Evolutionary conservation across 1,284 basidiomycete genomes (phyloP), one percentile per base, ranked within the genome.

Genomic region (Apiotrichum veenhuisii): DNA sequence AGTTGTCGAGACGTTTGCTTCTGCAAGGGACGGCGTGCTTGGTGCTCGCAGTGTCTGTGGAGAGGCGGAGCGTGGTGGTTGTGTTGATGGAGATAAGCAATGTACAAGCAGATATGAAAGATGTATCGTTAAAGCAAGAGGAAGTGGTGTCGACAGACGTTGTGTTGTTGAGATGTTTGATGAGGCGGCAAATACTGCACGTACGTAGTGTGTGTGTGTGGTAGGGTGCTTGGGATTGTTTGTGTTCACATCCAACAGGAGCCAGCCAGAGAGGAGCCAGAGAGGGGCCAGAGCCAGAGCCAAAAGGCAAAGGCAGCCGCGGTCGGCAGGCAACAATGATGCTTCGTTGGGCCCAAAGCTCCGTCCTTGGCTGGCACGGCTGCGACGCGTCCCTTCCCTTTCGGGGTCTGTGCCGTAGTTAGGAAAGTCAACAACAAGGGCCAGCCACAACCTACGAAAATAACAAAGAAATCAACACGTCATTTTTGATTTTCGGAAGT

Each of bases 401-500:
- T 15, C 37, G 37, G 7, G 37, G 7, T 38, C 8, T 26, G 22
- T 22, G 22, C 22, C 2, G 7, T 25, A 11, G 41, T 18, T 42
- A 10, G 45, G 34, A 27, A 30, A 30, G 34, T 48, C 46, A 37
- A 25, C 18, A 42, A 30, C 30, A 30, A 12, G 30, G 7, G 41
- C 22, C 41, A 42, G 22, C 18, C 18, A 42, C n/a, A 36, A 44
- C 18, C 26, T 5, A 14, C 23, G 17, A 15, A 44, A 27, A 40
- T 9, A 11, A 34, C 34, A 15, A 34, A 41, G 34, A 43, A 48
- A 44, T 48, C 41, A 43, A 53, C 46, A 57, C 56, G 51, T 57
- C 46, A 57, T 57, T 50, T 5, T 15, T 14, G 20, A 33, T 30
- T 12, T 12, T 30, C 30, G 5, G 30, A 30, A n/a, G n/a, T n/a